Base-by-base conservation (phyloP, 768 basidiomycete species). In the Cystofilobasidium macerans region DNA sequence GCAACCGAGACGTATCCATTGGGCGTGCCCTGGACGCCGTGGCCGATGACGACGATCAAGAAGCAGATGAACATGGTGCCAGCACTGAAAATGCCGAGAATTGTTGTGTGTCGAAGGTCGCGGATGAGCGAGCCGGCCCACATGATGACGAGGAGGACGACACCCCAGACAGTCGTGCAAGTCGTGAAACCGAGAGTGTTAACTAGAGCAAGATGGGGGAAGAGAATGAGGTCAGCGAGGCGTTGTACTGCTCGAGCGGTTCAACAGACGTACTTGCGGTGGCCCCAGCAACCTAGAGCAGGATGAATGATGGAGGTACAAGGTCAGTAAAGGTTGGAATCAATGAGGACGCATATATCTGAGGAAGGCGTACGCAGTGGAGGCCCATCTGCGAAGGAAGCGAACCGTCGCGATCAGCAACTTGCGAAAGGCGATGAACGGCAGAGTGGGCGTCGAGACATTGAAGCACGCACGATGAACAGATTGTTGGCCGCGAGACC, bases 1-100 rank as follows among this genome's bases (percentile, higher is more conserved):
- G 42, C 42, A 20, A 20, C 42, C 9, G 42, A 42, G 16, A 69
- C 38, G 54, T 65, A 72, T 18, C 71, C 71, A 48, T 72, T 72
- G 14, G 71, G 71, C 26, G 58, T 69, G 20, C 69, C 71, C 43
- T 71, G 70, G 7, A 71, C 66, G 18, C 65, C 68, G 48, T 71
- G 70, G 3, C 71, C 71, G 36, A 72, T 71, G 43, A 72, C 69
- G 40, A 72, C 71, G 57, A 72, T 61, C 22, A 72, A 40, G 65
- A 63, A 70, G 57, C 68, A 68, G 47, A 69, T 30, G 42, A 72
- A 70, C 68, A 63, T 64, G 28, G 63, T 59, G 56, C 57, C 62
- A 26, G 62, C 68, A 1, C 58, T 47, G 47, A 62, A 32, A 30
- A 70, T 56, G 22, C 69, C 69, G 33, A 69, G 61, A 13, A 63